Conservation (phyloP, 1,284 basidiomycete species). For the Papiliotrema nemorosa region DNA sequence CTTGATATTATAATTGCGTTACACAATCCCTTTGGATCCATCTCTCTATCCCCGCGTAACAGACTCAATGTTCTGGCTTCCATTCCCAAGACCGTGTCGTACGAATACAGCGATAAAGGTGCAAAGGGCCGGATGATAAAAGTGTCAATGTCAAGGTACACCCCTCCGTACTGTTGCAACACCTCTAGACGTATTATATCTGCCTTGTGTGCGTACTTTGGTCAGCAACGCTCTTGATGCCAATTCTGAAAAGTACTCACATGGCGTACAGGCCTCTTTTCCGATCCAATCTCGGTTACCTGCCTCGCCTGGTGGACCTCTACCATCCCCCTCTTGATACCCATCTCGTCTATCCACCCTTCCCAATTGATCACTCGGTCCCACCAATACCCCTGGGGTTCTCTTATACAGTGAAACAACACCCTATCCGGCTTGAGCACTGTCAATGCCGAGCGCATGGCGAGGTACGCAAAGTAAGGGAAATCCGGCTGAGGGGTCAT, state of each 20-base stretch:
- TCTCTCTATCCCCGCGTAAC: slow-evolving; percentile 26
- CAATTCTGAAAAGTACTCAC: slow-evolving; percentile 15
- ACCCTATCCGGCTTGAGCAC: slow-evolving; percentile 38
- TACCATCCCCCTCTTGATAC: slow-evolving; percentile 17
- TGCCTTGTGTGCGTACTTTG: slow-evolving; percentile 48
- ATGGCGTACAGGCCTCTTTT: slow-evolving; percentile 25
- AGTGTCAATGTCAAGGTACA: slow-evolving; percentile 51
- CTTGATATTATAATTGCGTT: slow-evolving; percentile 50
- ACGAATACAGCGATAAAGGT: slow-evolving; percentile 22
- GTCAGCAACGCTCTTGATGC: neutral
- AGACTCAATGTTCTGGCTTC: slow-evolving; percentile 36
- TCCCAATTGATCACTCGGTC: slow-evolving; percentile 32
- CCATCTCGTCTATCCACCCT: slow-evolving; percentile 23
- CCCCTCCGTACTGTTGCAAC: slow-evolving; percentile 47
- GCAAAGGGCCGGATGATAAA: slow-evolving; percentile 28
- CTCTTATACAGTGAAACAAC: slow-evolving; percentile 37
- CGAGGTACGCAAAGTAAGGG: slow-evolving; percentile 46
- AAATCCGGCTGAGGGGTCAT: slow-evolving; percentile 23
- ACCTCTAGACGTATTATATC: slow-evolving; percentile 49
- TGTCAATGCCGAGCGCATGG: slow-evolving; percentile 42
- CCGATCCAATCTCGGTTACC: slow-evolving; percentile 29
- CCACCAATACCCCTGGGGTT: slow-evolving; percentile 41
- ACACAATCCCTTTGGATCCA: slow-evolving; percentile 48
- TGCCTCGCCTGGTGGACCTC: slow-evolving; percentile 27
- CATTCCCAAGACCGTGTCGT: slow-evolving; percentile 48